These are phyloP conservation scores for Urtica urens DNA, from an alignment of 306 rosid species.

Conservation along the genomic window DNA sequence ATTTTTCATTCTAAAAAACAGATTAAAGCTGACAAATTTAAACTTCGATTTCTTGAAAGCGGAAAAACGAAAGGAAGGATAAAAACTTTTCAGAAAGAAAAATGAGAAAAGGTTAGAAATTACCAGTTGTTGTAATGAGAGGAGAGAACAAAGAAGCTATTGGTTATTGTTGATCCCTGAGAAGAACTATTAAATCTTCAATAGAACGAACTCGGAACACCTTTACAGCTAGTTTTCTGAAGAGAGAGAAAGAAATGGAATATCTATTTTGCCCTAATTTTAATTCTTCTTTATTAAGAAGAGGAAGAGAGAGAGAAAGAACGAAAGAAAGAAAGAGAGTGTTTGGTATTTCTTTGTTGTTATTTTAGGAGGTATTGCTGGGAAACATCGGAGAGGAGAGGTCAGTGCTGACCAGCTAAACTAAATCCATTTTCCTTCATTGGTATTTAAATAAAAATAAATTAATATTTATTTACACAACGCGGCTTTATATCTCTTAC, in stretches of 20 bases:
- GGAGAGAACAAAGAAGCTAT: not conserved
- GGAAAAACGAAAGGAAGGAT: not conserved
- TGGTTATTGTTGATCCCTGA: not conserved
- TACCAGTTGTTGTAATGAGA: slow-evolving; percentile 18
- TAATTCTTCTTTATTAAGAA: not conserved
- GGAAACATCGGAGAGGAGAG: slow-evolving; percentile 79
- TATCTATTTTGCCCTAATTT: not conserved
- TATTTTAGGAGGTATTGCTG: slow-evolving; percentile 57
- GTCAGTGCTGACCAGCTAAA: slow-evolving; percentile 66
- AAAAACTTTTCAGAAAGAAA: not conserved
- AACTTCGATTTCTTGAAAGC: too few relatives aligned
- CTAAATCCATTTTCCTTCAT: not conserved
- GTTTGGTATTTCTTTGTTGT: slow-evolving; percentile 37
- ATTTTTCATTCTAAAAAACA: too few relatives aligned
- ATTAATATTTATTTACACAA: too few relatives aligned
- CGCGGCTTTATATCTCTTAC: slow-evolving; percentile 4
- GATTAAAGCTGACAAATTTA: not conserved
- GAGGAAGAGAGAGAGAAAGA: not conserved
- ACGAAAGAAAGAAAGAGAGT: slow-evolving; percentile 13
- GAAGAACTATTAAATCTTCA: not conserved
- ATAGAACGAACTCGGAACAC: not conserved
- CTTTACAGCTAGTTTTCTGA: not conserved
- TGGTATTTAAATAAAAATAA: not conserved
- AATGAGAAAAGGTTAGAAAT: not conserved
- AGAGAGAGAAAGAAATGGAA: not conserved